A percentile compares a stretch with the other conserved stretches of the same genome.
Evolutionary conservation across 1,284 basidiomycete genomes (phyloP).

Genomic region (Sporisorium exsertum): DNA sequence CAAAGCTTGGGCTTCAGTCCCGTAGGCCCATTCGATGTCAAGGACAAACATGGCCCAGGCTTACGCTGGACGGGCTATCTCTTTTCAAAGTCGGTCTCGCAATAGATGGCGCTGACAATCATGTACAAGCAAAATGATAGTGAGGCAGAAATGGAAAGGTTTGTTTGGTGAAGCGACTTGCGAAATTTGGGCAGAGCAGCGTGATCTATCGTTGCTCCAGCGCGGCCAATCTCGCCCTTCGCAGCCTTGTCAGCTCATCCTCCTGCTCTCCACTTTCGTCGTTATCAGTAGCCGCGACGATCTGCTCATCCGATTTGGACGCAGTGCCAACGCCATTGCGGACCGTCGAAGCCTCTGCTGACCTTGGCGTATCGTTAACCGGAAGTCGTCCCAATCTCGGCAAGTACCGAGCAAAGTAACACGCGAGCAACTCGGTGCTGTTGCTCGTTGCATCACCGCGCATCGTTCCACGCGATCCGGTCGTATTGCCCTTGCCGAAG

Average conservation of each 20-base stretch:
- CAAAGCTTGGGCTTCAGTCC: constrained; percentile 31
- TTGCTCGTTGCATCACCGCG: constrained; percentile 53
- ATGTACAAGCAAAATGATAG: neutral
- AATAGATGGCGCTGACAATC: neutral
- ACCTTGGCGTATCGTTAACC: neutral
- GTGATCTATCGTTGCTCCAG: constrained; percentile 24
- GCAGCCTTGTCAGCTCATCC: constrained; percentile 26
- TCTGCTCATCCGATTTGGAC: neutral
- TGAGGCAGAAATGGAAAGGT: neutral
- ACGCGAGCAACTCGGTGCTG: constrained; percentile 52
- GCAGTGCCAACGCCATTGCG: neutral
- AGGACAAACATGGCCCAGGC: constrained; percentile 40
- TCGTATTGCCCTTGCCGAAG: constrained; percentile 24
- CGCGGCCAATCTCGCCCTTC: constrained; percentile 34
- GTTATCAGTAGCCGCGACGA: no score
- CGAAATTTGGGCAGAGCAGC: neutral
- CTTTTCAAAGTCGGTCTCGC: constrained; percentile 15
- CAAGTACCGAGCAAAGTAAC: constrained; percentile 50
- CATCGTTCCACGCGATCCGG: constrained; percentile 20
- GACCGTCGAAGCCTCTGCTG: neutral
- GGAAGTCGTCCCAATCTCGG: constrained; percentile 13
- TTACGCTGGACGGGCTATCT: constrained; percentile 44
- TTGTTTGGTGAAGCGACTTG: neutral
- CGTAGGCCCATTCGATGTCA: constrained; percentile 35
- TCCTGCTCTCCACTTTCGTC: neutral